Percentiles rank a stretch among this genome's conserved stretches.
Evolutionary conservation across 768 basidiomycete genomes (phyloP).

Genomic region (Amylocystis lapponica): DNA sequence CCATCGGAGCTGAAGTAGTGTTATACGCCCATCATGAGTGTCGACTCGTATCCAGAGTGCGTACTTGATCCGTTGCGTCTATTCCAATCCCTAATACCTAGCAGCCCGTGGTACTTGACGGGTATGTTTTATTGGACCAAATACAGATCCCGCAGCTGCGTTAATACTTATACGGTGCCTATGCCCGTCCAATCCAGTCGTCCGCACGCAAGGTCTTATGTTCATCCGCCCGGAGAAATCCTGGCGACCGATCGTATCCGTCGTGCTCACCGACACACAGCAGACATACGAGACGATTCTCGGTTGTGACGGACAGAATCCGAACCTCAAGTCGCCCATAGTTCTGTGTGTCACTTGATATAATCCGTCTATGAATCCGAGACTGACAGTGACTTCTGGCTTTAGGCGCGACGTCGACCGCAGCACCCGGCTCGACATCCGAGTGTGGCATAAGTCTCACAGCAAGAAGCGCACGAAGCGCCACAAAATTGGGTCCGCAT

Average conservation of each 20-base stretch:
- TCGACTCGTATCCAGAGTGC: no score
- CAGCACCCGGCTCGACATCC: constrained; percentile 43
- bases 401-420: constrained; percentile 34
- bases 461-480: constrained; percentile 59
- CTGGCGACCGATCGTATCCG: constrained; percentile 61
- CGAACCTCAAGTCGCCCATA: constrained; percentile 52
- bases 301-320: constrained; percentile 65
- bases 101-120: no score
- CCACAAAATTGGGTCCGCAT: constrained; percentile 46
- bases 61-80: no score
- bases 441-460: constrained; percentile 50
- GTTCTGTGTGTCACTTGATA: constrained; percentile 40
- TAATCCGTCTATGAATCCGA: background rate
- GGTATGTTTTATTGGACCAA: no score
- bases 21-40: no score
- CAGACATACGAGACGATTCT: constrained; percentile 50
- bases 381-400: no score
- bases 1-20: no score
- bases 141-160: no score
- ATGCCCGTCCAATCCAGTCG: no score
- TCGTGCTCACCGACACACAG: constrained; percentile 48
- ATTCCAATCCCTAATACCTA: no score
- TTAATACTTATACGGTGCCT: no score
- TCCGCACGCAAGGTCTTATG: constrained; percentile 33
- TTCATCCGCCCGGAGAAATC: constrained; percentile 52